Percentiles rank a stretch among this genome's conserved stretches.
These are phyloP conservation scores for Ustulina deusta DNA, from an alignment of 2,329 filamentous ascomycete genomes.

Conservation along the genomic window DNA sequence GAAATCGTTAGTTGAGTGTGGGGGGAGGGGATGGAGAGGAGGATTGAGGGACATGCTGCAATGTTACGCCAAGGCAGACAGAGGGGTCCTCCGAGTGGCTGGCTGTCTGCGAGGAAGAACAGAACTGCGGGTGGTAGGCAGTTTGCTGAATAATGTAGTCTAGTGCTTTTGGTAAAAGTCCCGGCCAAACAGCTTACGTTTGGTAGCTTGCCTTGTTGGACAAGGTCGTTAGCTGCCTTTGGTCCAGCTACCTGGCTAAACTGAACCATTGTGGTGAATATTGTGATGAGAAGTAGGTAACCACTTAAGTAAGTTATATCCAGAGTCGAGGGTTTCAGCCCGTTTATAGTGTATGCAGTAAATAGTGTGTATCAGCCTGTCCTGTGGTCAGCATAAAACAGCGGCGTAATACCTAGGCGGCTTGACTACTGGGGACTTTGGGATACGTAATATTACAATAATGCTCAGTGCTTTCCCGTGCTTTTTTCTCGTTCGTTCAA, in stretches of 20 bases:
- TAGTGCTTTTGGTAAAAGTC: too few species aligned
- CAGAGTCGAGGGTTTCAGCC: background rate
- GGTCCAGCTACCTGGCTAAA: background rate
- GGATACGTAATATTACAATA: background rate
- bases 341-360: background rate
- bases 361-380: background rate
- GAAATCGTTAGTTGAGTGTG: background rate
- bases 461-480: background rate
- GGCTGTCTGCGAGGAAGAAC: background rate
- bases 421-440: slow-evolving; percentile 2
- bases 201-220: slow-evolving; percentile 5
- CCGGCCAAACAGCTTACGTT: background rate
- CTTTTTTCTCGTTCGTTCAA: background rate
- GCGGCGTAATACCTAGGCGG: background rate
- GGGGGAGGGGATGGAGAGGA: slow-evolving; percentile 1
- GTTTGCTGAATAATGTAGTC: too few species aligned
- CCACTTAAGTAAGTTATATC: too few species aligned
- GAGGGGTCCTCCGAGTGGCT: background rate
- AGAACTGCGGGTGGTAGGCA: background rate
- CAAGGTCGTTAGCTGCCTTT: background rate
- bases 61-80: slow-evolving; percentile 14
- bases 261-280: background rate
- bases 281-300: background rate
- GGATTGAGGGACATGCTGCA: background rate
- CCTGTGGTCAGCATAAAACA: slow-evolving; percentile 1